Base-by-base conservation (phyloP, 2,329 filamentous ascomycete species). In the Botrytis paeoniae region DNA sequence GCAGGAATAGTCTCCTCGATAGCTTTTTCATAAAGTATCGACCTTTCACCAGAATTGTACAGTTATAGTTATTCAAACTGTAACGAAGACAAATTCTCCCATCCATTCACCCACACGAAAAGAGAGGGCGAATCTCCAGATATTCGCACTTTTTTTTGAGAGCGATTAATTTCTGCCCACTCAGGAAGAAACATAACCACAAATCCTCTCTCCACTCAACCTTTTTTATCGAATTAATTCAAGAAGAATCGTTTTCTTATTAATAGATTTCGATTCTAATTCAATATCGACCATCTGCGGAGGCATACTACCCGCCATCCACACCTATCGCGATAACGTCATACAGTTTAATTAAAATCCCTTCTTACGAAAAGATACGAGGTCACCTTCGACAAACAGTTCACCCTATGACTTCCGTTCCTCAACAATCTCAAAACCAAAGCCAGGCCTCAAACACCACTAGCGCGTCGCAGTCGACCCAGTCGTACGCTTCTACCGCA, bases 401-500 rank as follows among this genome's bases (percentile, higher is more conserved):
- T 70, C 76, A 74, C 77, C 76, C 77, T 80, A 81, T 81, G 80
- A 81, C 79, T 81, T 81, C 80, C 68, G 78, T 81, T 70, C 80
- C 80, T 74, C 78, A 79, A 75, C 78, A 77, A 77, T 70, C 78
- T 69, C 76, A 77, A 78, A 77, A 76, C 74, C 78, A 79, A 68
- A 80, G 71, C 76, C 78, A 86, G 87, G 88, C 88, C 85, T 85
- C 86, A 81, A 88, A 84, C 83, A 84, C 84, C 82, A 83, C 82
- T 78, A 85, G 86, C 83, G 85, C 86, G 82, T 84, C 86, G 74
- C 79, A 80, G 81, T 85, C 87, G 82, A 85, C 87, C 83, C 81
- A 84, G 82, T 91, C 89, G 82, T 91, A 91, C 89, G 89, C 89
- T 85, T 90, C 89, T 80, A 89, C 89, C 84, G 89, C 85, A 77